These are phyloP conservation scores for Phaseolus coccineus DNA, from an alignment of 331 rosid species.

Conservation along the genomic window DNA sequence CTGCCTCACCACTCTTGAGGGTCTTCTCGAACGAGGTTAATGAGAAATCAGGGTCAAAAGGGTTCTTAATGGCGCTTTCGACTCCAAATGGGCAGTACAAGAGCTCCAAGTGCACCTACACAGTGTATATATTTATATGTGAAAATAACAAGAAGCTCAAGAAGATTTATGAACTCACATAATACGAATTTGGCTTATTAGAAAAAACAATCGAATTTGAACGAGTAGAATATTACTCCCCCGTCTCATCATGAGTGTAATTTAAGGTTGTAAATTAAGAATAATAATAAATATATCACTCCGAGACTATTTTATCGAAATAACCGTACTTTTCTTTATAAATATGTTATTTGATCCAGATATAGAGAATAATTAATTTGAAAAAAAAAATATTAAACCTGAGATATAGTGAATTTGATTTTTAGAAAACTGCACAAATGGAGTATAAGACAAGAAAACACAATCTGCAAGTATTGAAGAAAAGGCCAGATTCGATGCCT, in stretches of 20 bases:
- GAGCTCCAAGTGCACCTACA: slow-evolving; percentile 94
- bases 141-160: slow-evolving; percentile 21
- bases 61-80: slow-evolving; percentile 58
- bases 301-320: too few relatives aligned
- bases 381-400: too few relatives aligned
- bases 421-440: too few relatives aligned
- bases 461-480: not conserved
- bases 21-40: slow-evolving; percentile 79
- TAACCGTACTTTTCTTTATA: too few relatives aligned
- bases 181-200: not conserved
- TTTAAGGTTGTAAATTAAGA: too few relatives aligned
- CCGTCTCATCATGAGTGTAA: too few relatives aligned
- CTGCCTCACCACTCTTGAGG: slow-evolving; percentile 54
- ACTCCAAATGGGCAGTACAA: slow-evolving; percentile 81
- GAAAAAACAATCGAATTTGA: not conserved
- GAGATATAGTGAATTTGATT: too few relatives aligned
- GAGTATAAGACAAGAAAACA: not conserved
- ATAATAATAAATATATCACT: too few relatives aligned
- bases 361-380: too few relatives aligned
- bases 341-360: too few relatives aligned
- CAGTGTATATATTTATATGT: not conserved
- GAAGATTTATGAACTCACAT: slow-evolving; percentile 2
- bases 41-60: slow-evolving; percentile 66
- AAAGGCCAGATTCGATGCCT: slow-evolving; percentile 5
- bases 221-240: not conserved